Percentiles rank a stretch among this genome's conserved stretches.
phyloP scores from a whole-genome alignment of 768 basidiomycete genomes.

The Auricularia sp. region DNA sequence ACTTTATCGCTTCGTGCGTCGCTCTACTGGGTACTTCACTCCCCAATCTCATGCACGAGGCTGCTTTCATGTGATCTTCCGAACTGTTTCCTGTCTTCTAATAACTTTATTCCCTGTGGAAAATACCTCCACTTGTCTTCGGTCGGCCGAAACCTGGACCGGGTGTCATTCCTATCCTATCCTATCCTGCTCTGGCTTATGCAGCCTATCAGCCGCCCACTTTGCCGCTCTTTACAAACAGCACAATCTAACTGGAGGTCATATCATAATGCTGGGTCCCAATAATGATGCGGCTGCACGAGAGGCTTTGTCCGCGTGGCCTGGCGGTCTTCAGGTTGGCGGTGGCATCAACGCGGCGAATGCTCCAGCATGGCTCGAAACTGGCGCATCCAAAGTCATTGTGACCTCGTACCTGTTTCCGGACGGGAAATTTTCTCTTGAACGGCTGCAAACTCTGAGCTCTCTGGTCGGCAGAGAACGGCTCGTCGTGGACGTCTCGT shows the following conservation, averaged over 20 bases:
- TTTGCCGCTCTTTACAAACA: constrained; percentile 72
- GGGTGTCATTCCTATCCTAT: no score
- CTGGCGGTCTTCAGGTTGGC: constrained; percentile 84
- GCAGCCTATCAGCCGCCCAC: constrained; percentile 64
- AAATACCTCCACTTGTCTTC: no score
- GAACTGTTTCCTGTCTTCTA: not conserved
- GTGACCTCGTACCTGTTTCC: constrained; percentile 98
- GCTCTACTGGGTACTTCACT: not conserved
- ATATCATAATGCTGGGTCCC: constrained; percentile 92
- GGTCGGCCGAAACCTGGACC: no score
- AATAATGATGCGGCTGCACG: constrained; percentile 77
- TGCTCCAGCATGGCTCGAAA: constrained; percentile 72
- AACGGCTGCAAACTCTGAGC: constrained; percentile 55
- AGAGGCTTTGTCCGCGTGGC: constrained; percentile 78
- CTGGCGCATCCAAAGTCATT: constrained; percentile 91
- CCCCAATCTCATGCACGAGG: not conserved
- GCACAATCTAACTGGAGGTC: constrained; percentile 69
- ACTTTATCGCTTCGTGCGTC: constrained; percentile 80
- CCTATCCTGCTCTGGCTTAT: constrained; percentile 4
- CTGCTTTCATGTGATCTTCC: not conserved
- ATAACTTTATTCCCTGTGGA: not conserved
- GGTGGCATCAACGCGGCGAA: constrained; percentile 83
- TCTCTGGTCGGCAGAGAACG: constrained; percentile 65
- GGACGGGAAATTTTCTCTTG: constrained; percentile 61
- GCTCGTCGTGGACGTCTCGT: constrained; percentile 94